Evolutionary conservation across 1,139 yeast species (phyloP).

Genomic region (Nakaseomyces bracarensis): DNA sequence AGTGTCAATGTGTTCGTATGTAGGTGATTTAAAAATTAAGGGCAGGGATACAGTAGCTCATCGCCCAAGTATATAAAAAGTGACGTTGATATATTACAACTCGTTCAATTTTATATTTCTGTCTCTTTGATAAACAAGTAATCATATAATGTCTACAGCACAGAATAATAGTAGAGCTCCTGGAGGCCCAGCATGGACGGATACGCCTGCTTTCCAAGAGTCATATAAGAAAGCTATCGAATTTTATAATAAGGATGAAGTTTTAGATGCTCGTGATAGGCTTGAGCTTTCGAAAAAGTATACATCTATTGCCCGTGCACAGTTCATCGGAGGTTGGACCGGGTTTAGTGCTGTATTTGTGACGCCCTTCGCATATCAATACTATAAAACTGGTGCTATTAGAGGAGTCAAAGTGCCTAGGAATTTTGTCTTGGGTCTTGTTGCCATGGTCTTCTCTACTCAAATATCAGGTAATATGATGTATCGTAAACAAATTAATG

Average conservation of each 20-base stretch:
- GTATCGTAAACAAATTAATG: conserved; percentile 26
- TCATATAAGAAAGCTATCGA: conserved; percentile 28
- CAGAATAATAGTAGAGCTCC: not conserved
- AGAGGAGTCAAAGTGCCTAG: conserved; percentile 33
- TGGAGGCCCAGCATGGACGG: conserved; percentile 16
- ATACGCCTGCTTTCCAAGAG: conserved; percentile 16
- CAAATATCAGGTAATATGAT: conserved; percentile 28
- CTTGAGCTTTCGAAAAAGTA: conserved; percentile 22
- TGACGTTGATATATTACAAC: no score
- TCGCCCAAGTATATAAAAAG: no score
- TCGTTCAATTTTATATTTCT: no score
- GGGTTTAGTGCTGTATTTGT: conserved; percentile 30
- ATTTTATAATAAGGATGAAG: conserved; percentile 28
- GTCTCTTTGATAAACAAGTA: not conserved
- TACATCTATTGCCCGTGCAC: conserved; percentile 21
- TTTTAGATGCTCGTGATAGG: conserved; percentile 26
- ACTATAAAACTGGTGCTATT: conserved; percentile 27
- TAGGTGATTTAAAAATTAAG: no score
- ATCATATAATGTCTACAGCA: not conserved
- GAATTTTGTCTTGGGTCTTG: conserved; percentile 31
- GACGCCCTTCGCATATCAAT: conserved; percentile 30
- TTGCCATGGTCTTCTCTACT: conserved; percentile 29
- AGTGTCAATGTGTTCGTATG: no score
- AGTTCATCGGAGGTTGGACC: conserved; percentile 32
- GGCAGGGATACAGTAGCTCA: no score